phyloP scores from a whole-genome alignment of 2,329 filamentous ascomycete genomes.

The Reticulascus tulasneorum region DNA sequence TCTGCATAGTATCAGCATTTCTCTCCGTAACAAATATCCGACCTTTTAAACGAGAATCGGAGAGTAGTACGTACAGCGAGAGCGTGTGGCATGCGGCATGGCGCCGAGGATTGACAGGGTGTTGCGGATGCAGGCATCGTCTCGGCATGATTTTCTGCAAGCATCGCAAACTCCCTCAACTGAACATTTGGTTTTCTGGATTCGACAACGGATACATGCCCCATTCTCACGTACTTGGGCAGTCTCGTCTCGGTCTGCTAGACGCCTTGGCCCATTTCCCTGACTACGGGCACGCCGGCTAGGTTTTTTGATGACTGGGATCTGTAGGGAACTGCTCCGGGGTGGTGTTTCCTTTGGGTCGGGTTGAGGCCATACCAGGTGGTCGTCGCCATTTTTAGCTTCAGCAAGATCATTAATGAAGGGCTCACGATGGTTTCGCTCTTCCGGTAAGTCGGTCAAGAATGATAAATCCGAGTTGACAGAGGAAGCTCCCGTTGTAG shows the following conservation, averaged over 20 bases:
- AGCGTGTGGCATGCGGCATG: no score
- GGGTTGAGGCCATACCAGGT: constrained; percentile 5
- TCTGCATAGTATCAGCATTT: no score
- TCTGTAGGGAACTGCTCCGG: neutral
- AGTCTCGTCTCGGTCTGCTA: constrained; percentile 6
- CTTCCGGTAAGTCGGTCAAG: neutral
- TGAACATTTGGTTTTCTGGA: neutral
- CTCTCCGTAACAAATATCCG: no score
- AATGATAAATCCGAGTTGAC: constrained; percentile 4
- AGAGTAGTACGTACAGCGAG: no score
- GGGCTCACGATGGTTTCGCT: no score
- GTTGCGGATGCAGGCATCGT: no score
- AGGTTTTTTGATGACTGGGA: constrained; percentile 2
- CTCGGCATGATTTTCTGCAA: neutral
- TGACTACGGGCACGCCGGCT: constrained; percentile 1
- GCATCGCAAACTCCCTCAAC: neutral
- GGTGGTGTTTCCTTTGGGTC: constrained; percentile 1
- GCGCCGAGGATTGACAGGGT: no score
- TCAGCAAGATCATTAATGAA: no score
- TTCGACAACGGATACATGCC: constrained; percentile 5
- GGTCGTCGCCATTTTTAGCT: no score
- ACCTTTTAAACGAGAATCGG: no score
- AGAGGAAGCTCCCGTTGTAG: constrained; percentile 2
- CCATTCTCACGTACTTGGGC: constrained; percentile 6
- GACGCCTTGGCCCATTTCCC: constrained; percentile 1